Evolutionary conservation across 352 stramenopile species (phyloP).

Genomic region (Thalassiosira hispida): DNA sequence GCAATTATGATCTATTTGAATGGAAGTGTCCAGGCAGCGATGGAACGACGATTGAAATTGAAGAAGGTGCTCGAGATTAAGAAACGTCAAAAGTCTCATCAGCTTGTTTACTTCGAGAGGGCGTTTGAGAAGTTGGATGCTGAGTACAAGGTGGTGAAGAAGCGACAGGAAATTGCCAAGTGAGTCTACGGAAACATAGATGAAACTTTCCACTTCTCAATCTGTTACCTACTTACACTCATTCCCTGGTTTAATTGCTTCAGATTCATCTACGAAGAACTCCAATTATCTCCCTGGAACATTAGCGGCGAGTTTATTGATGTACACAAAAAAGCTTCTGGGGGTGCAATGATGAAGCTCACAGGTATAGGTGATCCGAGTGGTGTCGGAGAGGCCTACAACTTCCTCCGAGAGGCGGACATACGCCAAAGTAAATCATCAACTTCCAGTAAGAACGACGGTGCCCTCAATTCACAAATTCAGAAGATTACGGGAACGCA

Average conservation of each 20-base stretch:
- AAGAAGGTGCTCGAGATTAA: conserved; percentile 74
- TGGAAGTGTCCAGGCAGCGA: conserved; percentile 62
- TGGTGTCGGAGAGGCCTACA: conserved; percentile 76
- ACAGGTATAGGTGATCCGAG: conserved; percentile 82
- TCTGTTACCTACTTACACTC: background rate
- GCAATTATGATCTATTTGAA: conserved; percentile 75
- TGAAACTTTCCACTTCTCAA: background rate
- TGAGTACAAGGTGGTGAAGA: conserved; percentile 68
- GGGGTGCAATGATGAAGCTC: conserved; percentile 81
- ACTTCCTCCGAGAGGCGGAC: conserved; percentile 75
- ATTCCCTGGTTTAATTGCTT: background rate
- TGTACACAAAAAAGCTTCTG: conserved; percentile 80
- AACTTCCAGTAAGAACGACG: conserved; percentile 43
- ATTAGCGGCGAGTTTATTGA: conserved; percentile 83
- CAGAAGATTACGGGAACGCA: conserved; percentile 85
- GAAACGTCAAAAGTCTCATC: conserved; percentile 36
- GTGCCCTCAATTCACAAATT: conserved; percentile 76
- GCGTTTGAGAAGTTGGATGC: conserved; percentile 64
- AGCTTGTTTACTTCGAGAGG: conserved; percentile 68
- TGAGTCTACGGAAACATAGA: conserved; percentile 21
- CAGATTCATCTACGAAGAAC: conserved; percentile 83
- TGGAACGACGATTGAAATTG: conserved; percentile 69
- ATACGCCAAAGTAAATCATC: conserved; percentile 62
- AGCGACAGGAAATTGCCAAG: conserved; percentile 77
- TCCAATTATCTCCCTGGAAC: conserved; percentile 80